phyloP scores from a whole-genome alignment of 805 yeast genomes.

The Yarrowia porcina region DNA sequence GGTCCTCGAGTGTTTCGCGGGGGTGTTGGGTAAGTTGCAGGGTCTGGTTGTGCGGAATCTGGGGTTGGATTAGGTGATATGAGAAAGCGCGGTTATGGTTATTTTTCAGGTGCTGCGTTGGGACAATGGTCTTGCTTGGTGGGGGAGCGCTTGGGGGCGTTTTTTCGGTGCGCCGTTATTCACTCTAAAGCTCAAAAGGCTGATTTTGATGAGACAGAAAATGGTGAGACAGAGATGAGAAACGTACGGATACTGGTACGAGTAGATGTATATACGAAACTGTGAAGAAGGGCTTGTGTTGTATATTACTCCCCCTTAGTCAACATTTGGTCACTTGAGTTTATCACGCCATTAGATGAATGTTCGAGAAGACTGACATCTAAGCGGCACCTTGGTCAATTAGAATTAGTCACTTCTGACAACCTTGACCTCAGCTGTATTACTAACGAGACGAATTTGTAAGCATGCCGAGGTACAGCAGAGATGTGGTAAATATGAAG shows the following conservation, averaged over 20 bases:
- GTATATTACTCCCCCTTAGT: not conserved
- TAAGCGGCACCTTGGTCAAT: not conserved
- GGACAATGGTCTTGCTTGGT: not conserved
- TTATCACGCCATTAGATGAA: conserved; percentile 20
- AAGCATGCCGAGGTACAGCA: conserved; percentile 7
- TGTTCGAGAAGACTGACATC: conserved; percentile 9
- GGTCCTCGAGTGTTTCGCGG: not conserved
- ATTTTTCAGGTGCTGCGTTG: conserved; percentile 21
- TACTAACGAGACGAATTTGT: not conserved
- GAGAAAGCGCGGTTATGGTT: conserved; percentile 13
- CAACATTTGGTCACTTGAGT: not conserved
- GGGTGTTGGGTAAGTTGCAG: not conserved
- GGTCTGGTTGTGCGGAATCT: conserved; percentile 18
- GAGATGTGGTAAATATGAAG: too few relatives aligned
- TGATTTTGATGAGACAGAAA: not conserved
- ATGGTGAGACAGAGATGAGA: too few relatives aligned
- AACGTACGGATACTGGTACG: not conserved
- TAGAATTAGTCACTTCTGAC: conserved; percentile 23
- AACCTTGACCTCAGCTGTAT: not conserved
- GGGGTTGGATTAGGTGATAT: conserved; percentile 23
- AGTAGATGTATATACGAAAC: not conserved
- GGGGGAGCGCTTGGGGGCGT: too few relatives aligned
- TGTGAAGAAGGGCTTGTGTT: too few relatives aligned
- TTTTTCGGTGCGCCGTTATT: not conserved
- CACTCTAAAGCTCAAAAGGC: not conserved